Evolutionary conservation across 441 rosid genomes (phyloP), one percentile per base, ranked within the genome.

Genomic region (Erysimum pusillum): DNA sequence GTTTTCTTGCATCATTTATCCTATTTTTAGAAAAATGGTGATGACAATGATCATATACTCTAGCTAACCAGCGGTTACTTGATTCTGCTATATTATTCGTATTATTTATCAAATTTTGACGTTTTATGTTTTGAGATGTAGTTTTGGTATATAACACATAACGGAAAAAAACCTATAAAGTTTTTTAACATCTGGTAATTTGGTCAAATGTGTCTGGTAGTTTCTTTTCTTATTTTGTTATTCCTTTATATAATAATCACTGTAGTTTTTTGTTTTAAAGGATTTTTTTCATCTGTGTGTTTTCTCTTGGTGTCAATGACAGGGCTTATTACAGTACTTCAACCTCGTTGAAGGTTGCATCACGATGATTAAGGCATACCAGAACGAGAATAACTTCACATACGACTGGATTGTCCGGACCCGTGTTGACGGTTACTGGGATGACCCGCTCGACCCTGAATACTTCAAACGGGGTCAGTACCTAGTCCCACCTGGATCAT

Each of bases 361-460:
- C 12, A 80, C 82, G 2, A 84, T 91, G 93, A 88, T 96, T 57
- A 69, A 84, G 20, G 74, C 89, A 13, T 81, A 88, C 82, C 97
- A 96, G 73, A 51, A 12, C 5, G 78, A 38, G 2, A 46, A 84
- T 10, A 84, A 86, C 60, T 85, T 96, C 87, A 86, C 80, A 0
- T 96, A 93, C 69, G 93, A 91, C 62, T 96, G 99, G 99, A 85
- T 93, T 49, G 72, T 96, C 78, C 90, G 99, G 7, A 93, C 97
- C 72, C 95, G 97, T 5, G 98, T 93, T 0, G 99, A 96, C 45
- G 88, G 97, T 7, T 96, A 82, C 81, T 96, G 99, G 99, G 72
- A 81, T 32, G 94, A 91, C 28, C 88, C 93, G 1, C 77, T 96
- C 2, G 81, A 71, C 20, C 94, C 98, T 1, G 69, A 76, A 35